Evolutionary conservation across 768 basidiomycete species (phyloP).

Genomic region (Boletales sp.): DNA sequence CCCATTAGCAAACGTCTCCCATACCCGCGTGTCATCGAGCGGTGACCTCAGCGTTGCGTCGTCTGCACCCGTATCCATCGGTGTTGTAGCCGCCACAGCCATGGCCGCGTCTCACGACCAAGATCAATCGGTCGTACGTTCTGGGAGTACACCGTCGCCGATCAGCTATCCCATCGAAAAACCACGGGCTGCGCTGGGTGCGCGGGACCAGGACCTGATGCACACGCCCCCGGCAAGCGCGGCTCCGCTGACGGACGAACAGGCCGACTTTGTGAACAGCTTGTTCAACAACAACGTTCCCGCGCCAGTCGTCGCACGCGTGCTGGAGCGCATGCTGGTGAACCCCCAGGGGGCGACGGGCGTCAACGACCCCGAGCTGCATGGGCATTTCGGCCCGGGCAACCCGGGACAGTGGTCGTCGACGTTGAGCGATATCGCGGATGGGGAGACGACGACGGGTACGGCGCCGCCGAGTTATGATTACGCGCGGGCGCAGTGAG

Average conservation of each 20-base stretch:
- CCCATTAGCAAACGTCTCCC: not conserved
- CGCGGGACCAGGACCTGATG: not conserved
- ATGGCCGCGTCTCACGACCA: not conserved
- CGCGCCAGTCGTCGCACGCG: slow-evolving; percentile 22
- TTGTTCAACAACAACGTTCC: slow-evolving; percentile 26
- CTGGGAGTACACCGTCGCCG: not conserved
- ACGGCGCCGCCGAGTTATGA: slow-evolving; percentile 25
- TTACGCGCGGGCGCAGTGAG: slow-evolving; percentile 9
- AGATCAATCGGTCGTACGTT: no score
- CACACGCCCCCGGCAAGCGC: not conserved
- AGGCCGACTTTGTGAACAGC: slow-evolving; percentile 24
- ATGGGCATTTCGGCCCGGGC: not conserved
- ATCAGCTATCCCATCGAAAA: slow-evolving; percentile 14
- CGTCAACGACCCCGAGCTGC: slow-evolving; percentile 13
- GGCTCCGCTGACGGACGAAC: slow-evolving; percentile 15
- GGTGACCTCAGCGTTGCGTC: not conserved
- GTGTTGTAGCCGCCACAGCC: not conserved
- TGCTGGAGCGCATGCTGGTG: slow-evolving; percentile 26
- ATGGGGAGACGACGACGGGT: slow-evolving; percentile 27
- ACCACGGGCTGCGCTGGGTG: not conserved
- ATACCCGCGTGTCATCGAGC: not conserved
- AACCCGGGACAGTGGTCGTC: slow-evolving; percentile 31
- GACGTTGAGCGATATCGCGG: slow-evolving; percentile 35
- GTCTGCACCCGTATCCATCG: not conserved
- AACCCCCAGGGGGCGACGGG: slow-evolving; percentile 16